Evolutionary conservation across 768 basidiomycete species (phyloP).

Genomic region (Lactarius tabidus): DNA sequence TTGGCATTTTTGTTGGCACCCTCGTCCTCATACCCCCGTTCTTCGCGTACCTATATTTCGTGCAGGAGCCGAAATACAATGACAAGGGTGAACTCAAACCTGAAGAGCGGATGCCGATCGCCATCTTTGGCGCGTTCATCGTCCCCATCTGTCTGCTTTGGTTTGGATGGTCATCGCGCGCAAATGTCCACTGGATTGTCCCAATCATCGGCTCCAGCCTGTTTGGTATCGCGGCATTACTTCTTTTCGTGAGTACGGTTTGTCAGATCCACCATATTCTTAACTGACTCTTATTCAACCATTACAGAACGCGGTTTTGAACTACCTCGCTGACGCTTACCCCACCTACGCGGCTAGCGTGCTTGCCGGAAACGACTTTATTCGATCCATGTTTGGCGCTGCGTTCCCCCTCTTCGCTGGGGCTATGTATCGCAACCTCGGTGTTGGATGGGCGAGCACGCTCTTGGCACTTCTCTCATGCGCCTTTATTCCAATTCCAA

Average conservation of each 20-base stretch:
- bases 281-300: not conserved
- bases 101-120: slow-evolving; percentile 35
- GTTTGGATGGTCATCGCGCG: slow-evolving; percentile 34
- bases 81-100: slow-evolving; percentile 26
- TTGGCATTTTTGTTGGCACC: slow-evolving; percentile 25
- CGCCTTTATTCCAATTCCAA: slow-evolving; percentile 29
- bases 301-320: slow-evolving; percentile 26
- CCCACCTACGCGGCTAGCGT: slow-evolving; percentile 33
- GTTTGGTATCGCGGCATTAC: slow-evolving; percentile 33
- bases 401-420: slow-evolving; percentile 25
- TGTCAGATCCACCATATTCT: slow-evolving; percentile 24
- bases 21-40: slow-evolving; percentile 18
- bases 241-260: slow-evolving; percentile 30
- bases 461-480: slow-evolving; percentile 31
- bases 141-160: slow-evolving; percentile 35
- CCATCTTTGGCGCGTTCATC: slow-evolving; percentile 33
- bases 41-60: slow-evolving; percentile 22
- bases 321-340: slow-evolving; percentile 34
- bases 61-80: slow-evolving; percentile 23
- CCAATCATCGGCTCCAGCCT: slow-evolving; percentile 35
- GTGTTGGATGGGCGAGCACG: slow-evolving; percentile 29
- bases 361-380: slow-evolving; percentile 35
- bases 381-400: slow-evolving; percentile 30
- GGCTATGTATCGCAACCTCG: too few species aligned
- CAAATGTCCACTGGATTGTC: slow-evolving; percentile 35